These are phyloP conservation scores for Pseudomicrostroma phylloplanum DNA, from an alignment of 1,284 basidiomycete genomes.

Conservation along the genomic window DNA sequence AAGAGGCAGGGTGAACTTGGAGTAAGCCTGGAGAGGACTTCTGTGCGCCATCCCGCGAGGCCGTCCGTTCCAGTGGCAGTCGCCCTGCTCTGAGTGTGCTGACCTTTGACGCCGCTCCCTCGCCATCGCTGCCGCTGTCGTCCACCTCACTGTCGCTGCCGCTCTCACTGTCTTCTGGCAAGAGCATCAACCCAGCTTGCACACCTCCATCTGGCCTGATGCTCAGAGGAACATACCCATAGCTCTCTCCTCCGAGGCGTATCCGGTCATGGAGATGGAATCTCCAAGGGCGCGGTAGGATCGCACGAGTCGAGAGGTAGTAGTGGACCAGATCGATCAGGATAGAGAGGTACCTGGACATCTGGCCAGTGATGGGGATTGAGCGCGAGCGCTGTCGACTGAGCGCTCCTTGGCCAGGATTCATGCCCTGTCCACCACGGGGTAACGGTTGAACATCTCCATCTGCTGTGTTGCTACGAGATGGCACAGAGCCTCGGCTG, in stretches of 20 bases:
- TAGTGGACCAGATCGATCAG: constrained; percentile 26
- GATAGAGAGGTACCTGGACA: constrained; percentile 13
- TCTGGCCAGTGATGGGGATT: too few relatives aligned
- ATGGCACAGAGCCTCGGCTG: background rate
- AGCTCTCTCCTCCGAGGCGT: constrained; percentile 11
- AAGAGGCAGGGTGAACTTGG: background rate
- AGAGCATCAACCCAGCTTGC: constrained; percentile 30
- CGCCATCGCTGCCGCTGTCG: background rate
- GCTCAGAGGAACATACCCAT: constrained; percentile 35
- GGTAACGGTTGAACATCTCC: too few relatives aligned
- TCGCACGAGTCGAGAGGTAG: constrained; percentile 31
- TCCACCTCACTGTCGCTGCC: constrained; percentile 5
- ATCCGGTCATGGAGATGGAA: constrained; percentile 18
- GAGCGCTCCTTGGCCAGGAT: too few relatives aligned
- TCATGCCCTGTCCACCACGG: too few relatives aligned
- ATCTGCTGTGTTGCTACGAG: too few relatives aligned
- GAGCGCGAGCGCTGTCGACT: too few relatives aligned
- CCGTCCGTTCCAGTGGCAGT: background rate
- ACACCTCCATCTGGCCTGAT: constrained; percentile 38
- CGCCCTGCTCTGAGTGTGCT: background rate
- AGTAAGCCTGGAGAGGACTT: background rate
- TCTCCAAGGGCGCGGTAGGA: constrained; percentile 29
- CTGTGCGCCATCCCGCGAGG: background rate
- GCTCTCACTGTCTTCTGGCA: constrained; percentile 18
- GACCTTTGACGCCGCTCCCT: background rate